These are phyloP conservation scores for Aquilaria yunnanensis DNA, from an alignment of 345 rosid genomes.

Conservation along the genomic window DNA sequence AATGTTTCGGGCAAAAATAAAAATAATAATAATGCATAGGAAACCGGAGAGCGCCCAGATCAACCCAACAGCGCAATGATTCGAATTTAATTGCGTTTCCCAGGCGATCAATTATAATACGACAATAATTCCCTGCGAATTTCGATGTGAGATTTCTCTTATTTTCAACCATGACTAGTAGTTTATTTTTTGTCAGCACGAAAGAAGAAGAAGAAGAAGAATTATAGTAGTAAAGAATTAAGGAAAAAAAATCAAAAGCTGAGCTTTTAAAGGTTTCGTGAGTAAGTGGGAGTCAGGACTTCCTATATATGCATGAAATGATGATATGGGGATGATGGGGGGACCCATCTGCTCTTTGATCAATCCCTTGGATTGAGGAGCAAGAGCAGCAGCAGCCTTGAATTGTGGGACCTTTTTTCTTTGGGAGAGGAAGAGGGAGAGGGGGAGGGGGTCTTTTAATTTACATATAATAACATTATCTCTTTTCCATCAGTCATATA, in stretches of 20 bases:
- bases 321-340: constrained; percentile 47
- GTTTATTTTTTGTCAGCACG: constrained; percentile 16
- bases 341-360: constrained; percentile 44
- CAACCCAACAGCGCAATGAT: constrained; percentile 41
- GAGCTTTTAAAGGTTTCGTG: constrained; percentile 17
- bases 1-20: not conserved
- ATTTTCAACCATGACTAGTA: constrained; percentile 4
- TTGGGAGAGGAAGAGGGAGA: not conserved
- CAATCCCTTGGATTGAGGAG: constrained; percentile 74
- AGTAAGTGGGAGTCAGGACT: constrained; percentile 33
- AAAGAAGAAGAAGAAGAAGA: not conserved
- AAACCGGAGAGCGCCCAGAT: constrained; percentile 29
- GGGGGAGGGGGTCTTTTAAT: no score
- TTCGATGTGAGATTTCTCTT: constrained; percentile 18
- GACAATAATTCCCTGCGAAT: constrained; percentile 18
- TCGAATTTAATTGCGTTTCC: constrained; percentile 28
- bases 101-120: constrained; percentile 16
- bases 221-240: no score
- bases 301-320: constrained; percentile 52
- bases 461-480: no score
- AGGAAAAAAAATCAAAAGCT: not conserved
- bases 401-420: constrained; percentile 32
- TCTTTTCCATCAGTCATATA: no score
- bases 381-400: constrained; percentile 34
- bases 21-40: not conserved